phyloP scores from a whole-genome alignment of 768 basidiomycete species.

The Mrakia blollopis region DNA sequence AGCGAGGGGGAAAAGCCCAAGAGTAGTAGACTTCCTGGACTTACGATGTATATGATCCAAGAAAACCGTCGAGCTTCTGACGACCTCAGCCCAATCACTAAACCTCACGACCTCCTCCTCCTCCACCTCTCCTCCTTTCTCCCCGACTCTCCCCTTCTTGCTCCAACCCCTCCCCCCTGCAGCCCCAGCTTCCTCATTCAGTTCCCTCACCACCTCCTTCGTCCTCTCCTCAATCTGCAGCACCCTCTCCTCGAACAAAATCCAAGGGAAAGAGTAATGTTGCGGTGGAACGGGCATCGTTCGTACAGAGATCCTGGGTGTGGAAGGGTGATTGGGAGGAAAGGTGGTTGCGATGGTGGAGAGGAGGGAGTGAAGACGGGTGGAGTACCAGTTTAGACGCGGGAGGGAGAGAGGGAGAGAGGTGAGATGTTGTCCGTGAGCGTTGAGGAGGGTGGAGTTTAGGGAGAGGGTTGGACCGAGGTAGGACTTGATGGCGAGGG shows the following conservation, averaged over 20 bases:
- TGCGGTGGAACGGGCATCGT: conserved; percentile 29
- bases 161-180: background rate
- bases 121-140: no score
- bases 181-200: background rate
- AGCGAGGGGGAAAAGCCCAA: no score
- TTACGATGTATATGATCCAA: conserved; percentile 33
- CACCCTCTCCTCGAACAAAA: conserved; percentile 17
- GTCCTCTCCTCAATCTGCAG: conserved; percentile 24
- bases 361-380: conserved; percentile 8
- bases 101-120: conserved; percentile 8
- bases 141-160: no score
- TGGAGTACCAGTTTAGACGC: conserved; percentile 22
- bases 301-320: conserved; percentile 21
- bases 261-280: conserved; percentile 26
- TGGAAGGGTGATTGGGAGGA: conserved; percentile 7
- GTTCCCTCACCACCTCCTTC: conserved; percentile 5
- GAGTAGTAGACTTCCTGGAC: no score
- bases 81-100: conserved; percentile 6
- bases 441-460: background rate
- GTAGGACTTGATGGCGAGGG: conserved; percentile 14
- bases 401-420: conserved; percentile 7
- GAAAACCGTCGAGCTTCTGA: conserved; percentile 15
- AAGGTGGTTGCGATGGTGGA: background rate
- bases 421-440: conserved; percentile 5
- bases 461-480: background rate